Evolutionary conservation across 345 rosid species (phyloP), one percentile per base, ranked within the genome.

Genomic region (Populus deltoides): DNA sequence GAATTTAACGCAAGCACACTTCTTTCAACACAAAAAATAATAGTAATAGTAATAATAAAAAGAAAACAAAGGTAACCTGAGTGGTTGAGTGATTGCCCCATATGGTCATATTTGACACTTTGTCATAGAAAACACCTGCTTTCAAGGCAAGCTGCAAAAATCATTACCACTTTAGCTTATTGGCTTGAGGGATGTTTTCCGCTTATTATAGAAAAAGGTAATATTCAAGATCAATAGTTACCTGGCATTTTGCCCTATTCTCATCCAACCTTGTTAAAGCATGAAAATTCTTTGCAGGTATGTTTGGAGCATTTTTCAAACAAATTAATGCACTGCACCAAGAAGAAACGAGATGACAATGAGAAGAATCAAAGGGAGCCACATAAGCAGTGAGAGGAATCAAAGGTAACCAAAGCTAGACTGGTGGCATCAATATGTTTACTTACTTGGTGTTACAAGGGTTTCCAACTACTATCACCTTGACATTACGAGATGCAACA

Each of bases 1-100:
- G 45, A 77, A 29, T 59, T 61, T 29, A 77, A 38, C 5, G 25
- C 35, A 22, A 15, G 31, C 53, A 55, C 20, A 25, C 24, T 20
- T 25, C 43, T 15, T 16, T 35, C 49, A n/a, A 15, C 27, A 27
- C 47, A 43, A 43, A 41, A 9, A 43, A 11, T 43, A 43, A 43
- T 43, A 43, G 3, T 10, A 38, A 38, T 1, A 38, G 8, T 8
- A 33, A 41, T 8, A 41, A 41, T 41, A 33, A 68, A 16, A 51
- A 51, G 2, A n/a, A 78, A 70, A 80, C 35, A 49, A 71, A 49
- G 15, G 41, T 70, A 63, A 95, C 98, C 99, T 96, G 98, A 80
- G 99, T 96, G 15, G 97, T 96, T 3, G 99, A 96, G 86, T 96
- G 99, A 82, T 96, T 96, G 75, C 99, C 99, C 99, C 99, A 96